phyloP scores from a whole-genome alignment of 2,329 filamentous ascomycete species.

The Fusarium sp. region DNA sequence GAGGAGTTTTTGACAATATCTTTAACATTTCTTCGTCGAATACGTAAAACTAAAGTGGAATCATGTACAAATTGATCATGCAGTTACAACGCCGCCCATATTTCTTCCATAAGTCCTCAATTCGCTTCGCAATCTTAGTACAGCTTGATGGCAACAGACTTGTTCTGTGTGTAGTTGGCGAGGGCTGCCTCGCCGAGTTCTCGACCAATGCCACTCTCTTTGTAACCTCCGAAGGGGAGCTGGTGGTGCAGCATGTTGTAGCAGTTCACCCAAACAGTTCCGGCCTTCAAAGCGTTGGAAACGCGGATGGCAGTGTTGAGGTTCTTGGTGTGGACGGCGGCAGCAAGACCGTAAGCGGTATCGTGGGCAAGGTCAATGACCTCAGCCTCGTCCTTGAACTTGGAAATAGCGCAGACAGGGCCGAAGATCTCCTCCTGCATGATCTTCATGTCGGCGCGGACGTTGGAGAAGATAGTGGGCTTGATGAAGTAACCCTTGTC shows the following conservation, averaged over 20 bases:
- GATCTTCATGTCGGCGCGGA: slow-evolving; percentile 87
- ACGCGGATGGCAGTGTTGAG: slow-evolving; percentile 86
- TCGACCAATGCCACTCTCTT: slow-evolving; percentile 81
- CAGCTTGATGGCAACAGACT: slow-evolving; percentile 68
- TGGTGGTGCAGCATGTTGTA: slow-evolving; percentile 79
- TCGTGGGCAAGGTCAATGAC: slow-evolving; percentile 80
- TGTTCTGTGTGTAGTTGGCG: slow-evolving; percentile 75
- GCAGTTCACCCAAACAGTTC: slow-evolving; percentile 69
- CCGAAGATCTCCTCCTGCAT: slow-evolving; percentile 94
- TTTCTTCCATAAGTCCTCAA: slow-evolving; percentile 18
- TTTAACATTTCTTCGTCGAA: slow-evolving; percentile 38
- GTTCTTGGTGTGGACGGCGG: slow-evolving; percentile 84
- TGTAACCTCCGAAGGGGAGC: slow-evolving; percentile 78
- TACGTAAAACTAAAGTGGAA: slow-evolving; percentile 33
- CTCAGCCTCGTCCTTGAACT: slow-evolving; percentile 86
- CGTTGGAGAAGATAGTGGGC: slow-evolving; percentile 90
- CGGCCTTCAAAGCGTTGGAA: slow-evolving; percentile 78
- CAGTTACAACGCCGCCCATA: slow-evolving; percentile 34
- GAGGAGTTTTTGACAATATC: slow-evolving; percentile 15
- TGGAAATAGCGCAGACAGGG: slow-evolving; percentile 84
- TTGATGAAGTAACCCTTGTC: slow-evolving; percentile 89
- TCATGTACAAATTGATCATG: slow-evolving; percentile 42
- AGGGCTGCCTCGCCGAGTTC: slow-evolving; percentile 78
- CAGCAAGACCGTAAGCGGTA: slow-evolving; percentile 83
- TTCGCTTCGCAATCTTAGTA: slow-evolving; percentile 30